A percentile compares a stretch with the other conserved stretches of the same genome.
These are phyloP conservation scores for Ogataea populi-albae DNA, from an alignment of 805 yeast genomes.

Conservation along the genomic window DNA sequence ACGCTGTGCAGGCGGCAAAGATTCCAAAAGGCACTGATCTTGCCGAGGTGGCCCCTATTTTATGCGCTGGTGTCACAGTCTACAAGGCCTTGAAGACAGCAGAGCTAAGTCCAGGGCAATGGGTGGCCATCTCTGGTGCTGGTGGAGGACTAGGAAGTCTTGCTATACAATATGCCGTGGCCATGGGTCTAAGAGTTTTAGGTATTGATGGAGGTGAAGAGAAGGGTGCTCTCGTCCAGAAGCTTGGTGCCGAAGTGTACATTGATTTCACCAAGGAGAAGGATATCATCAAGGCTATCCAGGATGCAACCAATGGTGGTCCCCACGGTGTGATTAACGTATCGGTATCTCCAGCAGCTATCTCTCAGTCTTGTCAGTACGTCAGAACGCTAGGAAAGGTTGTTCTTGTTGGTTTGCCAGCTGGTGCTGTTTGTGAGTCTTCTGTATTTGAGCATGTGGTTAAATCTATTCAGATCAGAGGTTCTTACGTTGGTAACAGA, in stretches of 20 bases:
- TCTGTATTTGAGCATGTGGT: slow-evolving; percentile 73
- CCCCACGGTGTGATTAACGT: slow-evolving; percentile 70
- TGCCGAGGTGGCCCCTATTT: slow-evolving; percentile 74
- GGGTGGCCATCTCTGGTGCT: slow-evolving; percentile 78
- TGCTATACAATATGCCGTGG: slow-evolving; percentile 74
- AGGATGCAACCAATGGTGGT: slow-evolving; percentile 48
- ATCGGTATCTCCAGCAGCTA: slow-evolving; percentile 54
- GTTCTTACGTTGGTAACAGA: slow-evolving; percentile 89
- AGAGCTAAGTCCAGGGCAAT: slow-evolving; percentile 69
- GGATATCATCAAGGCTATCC: slow-evolving; percentile 42
- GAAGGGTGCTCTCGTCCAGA: slow-evolving; percentile 50
- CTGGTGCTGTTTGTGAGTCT: slow-evolving; percentile 69
- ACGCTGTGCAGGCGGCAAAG: slow-evolving; percentile 81
- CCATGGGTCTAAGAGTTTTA: slow-evolving; percentile 70
- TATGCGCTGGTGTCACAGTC: slow-evolving; percentile 90
- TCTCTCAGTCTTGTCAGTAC: slow-evolving; percentile 55
- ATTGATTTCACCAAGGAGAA: slow-evolving; percentile 50
- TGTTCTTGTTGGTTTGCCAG: slow-evolving; percentile 71
- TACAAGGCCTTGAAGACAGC: slow-evolving; percentile 88
- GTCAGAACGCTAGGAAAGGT: slow-evolving; percentile 61
- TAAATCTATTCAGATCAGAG: slow-evolving; percentile 68
- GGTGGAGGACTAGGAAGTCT: slow-evolving; percentile 81
- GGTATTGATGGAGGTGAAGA: slow-evolving; percentile 78
- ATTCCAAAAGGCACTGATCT: slow-evolving; percentile 74
- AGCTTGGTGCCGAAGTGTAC: slow-evolving; percentile 61